These are phyloP conservation scores for Fusarium xylarioides DNA, from an alignment of 2,329 filamentous ascomycete species.

Conservation along the genomic window DNA sequence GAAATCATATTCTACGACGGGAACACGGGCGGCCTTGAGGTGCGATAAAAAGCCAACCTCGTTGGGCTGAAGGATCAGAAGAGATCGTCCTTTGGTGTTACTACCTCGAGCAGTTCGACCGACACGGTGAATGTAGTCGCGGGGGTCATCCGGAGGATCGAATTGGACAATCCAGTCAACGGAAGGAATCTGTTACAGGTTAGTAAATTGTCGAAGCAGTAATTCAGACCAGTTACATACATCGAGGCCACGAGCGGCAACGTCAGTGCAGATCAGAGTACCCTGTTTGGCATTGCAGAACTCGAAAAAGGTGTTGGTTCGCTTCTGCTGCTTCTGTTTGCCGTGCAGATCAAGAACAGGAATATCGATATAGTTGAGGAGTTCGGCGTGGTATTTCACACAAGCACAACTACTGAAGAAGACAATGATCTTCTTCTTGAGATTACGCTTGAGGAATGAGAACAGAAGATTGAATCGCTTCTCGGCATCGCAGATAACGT, in stretches of 20 bases:
- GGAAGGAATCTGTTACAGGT: slow-evolving; percentile 73
- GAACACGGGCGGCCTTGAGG: slow-evolving; percentile 89
- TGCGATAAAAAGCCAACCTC: slow-evolving; percentile 94
- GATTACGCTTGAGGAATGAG: slow-evolving; percentile 88
- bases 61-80: slow-evolving; percentile 92
- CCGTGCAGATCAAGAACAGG: slow-evolving; percentile 88
- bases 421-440: slow-evolving; percentile 97
- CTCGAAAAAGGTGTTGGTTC: slow-evolving; percentile 99
- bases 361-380: slow-evolving; percentile 97
- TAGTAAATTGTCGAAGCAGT: not conserved
- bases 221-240: slow-evolving; percentile 53
- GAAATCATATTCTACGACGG: slow-evolving; percentile 96
- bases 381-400: slow-evolving; percentile 94
- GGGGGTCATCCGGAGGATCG: slow-evolving; percentile 89
- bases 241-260: slow-evolving; percentile 93
- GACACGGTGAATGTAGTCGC: slow-evolving; percentile 94
- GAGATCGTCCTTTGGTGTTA: slow-evolving; percentile 82
- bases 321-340: slow-evolving; percentile 98
- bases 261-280: slow-evolving; percentile 94
- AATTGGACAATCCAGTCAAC: slow-evolving; percentile 98
- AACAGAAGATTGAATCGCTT: slow-evolving; percentile 94
- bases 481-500: slow-evolving; percentile 91
- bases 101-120: slow-evolving; percentile 90
- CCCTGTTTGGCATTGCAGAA: slow-evolving; percentile 82
- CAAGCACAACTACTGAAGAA: slow-evolving; percentile 94